Base-by-base conservation (phyloP, 176 grass and related monocot genomes). In the maize (Zea mays) region DNA sequence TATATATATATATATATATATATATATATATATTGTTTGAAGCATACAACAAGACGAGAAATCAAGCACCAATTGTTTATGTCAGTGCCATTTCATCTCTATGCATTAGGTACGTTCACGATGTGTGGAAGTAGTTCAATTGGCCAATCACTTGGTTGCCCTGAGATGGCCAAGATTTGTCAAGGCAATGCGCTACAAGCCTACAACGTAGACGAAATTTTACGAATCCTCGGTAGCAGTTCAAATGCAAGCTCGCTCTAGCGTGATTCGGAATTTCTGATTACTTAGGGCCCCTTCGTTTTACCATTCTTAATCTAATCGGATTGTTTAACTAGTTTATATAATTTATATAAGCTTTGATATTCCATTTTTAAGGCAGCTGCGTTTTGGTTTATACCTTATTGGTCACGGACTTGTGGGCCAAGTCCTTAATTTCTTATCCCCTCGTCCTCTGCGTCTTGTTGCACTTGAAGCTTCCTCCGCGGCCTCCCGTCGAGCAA, bases 1-100 rank as follows among this genome's bases (percentile, higher is more conserved):
- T 79, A 80, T 72, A 71, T 80, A 75, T 41, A 71, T 79, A 80
- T 72, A 71, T 80, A 75, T 41, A 71, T 79, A 80, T 72, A 71
- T 80, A 75, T 27, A 27, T 27, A 27, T 27, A 27, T 27, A 27
- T 27, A 27, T 27, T 27, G 35, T 62, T 20, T 33, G 8, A 58
- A 55, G 17, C 34, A 27, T 51, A 63, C 36, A 65, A 44, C 27
- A 60, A 45, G 80, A 36, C 5, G 9, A 44, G 34, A 65, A 44
- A 14, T 49, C 9, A 36, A 51, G 65, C 4, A 48, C 41, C 5
- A 46, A 35, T 34, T 36, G 1, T 71, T 50, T 50, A 47, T 36
- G 12, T 1, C 2, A 50, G 15, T 50, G 45, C 5, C 12, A 46
- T 48, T 69, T 69, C 19, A 6, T 36, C 17, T 4, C 19, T 43